These are phyloP conservation scores for Stentor coeruleus DNA, from an alignment of 73 alveolate genomes.

Conservation along the genomic window DNA sequence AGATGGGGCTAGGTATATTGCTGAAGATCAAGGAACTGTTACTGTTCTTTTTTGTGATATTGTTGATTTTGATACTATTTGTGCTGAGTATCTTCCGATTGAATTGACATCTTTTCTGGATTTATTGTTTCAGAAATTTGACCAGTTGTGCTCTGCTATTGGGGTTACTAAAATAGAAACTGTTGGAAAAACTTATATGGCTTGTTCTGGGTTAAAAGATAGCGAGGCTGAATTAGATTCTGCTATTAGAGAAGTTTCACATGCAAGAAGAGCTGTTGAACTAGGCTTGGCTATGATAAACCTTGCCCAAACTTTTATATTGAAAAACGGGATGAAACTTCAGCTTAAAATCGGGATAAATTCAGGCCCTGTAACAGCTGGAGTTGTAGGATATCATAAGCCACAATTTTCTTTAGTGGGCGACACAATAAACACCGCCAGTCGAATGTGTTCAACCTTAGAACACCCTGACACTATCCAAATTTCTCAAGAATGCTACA, in stretches of 20 bases:
- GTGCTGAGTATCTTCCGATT: constrained; percentile 40
- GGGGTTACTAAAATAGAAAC: constrained; percentile 72
- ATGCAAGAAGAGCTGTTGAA: constrained; percentile 6
- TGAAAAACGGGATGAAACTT: background rate
- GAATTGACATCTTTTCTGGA: constrained; percentile 55
- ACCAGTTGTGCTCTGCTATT: constrained; percentile 50
- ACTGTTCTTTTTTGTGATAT: constrained; percentile 70
- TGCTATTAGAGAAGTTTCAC: constrained; percentile 29
- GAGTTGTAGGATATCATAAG: constrained; percentile 96
- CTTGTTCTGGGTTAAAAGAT: constrained; percentile 77
- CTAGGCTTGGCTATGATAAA: background rate
- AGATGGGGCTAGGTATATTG: constrained; percentile 62
- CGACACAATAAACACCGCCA: constrained; percentile 97
- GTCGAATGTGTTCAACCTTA: constrained; percentile 92
- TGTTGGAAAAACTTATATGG: constrained; percentile 81
- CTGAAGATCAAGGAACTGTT: constrained; percentile 66
- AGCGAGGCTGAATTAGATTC: constrained; percentile 36
- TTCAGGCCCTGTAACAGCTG: constrained; percentile 96
- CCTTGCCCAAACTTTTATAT: background rate
- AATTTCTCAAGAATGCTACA: background rate
- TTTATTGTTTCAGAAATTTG: constrained; percentile 63
- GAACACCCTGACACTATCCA: background rate
- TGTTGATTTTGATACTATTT: constrained; percentile 63
- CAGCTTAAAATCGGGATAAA: constrained; percentile 94
- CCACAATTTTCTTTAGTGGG: constrained; percentile 98